Evolutionary conservation across 176 grass and related monocot species (phyloP), one percentile per base, ranked within the genome.

Genomic region (Avena atlantica): DNA sequence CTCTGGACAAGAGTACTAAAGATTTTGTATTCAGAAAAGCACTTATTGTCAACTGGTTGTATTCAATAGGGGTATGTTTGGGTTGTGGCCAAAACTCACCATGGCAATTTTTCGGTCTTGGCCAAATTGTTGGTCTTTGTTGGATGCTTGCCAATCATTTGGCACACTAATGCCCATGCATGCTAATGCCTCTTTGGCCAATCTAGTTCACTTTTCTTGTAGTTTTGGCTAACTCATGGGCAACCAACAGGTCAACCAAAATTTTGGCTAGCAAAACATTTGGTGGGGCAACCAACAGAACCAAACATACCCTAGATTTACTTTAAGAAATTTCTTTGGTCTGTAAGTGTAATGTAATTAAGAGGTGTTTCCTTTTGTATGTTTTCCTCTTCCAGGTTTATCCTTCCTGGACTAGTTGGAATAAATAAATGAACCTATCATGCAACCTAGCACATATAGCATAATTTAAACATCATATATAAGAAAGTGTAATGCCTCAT

Each of bases 311-410:
- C 21, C 61, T 63, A 4, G 63, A 6, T 63, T 77, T 83, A 65
- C 73, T 29, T 15, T 45, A 78, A 29, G 24, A 82, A 69, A 70
- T 63, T 80, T 66, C 45, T 75, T 60, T 74, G 51, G 16, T 74
- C 24, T 80, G 42, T 29, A 64, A 42, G 10, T n/a, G 5, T 65
- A 64, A 64, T 23, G 21, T n/a, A 44, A 44, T 5, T 6, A 44
- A 44, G 42, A 31, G 31, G 31, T 31, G 31, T 31, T 31, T 31
- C 31, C 31, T 31, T 31, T 31, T 31, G 31, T 31, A 31, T 31
- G 31, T 31, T 31, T 31, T 31, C 31, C 31, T 31, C 31, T 31
- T 31, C 31, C 31, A 31, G 31, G 31, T 31, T 31, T 31, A 31
- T 31, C 31, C 31, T 31, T 31, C 31, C 31, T 31, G 31, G 31